Evolutionary conservation across 805 yeast species (phyloP).

Genomic region (Myxozyma neotropica): DNA sequence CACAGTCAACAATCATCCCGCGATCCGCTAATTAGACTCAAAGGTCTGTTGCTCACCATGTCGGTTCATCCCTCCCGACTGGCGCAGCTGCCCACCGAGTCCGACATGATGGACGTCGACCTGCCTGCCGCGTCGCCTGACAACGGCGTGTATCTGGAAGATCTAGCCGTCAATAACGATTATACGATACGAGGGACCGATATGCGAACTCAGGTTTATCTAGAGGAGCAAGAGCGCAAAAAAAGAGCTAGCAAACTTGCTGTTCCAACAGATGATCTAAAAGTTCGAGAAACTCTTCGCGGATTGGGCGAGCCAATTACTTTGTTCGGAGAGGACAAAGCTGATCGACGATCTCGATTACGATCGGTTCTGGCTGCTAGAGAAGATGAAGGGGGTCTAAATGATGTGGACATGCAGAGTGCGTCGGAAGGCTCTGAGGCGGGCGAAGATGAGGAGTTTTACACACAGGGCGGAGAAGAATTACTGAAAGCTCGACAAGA

Average conservation of each 20-base stretch:
- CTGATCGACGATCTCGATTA: conserved; percentile 63
- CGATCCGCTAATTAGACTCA: not conserved
- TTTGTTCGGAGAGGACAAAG: conserved; percentile 59
- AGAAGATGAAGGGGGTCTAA: conserved; percentile 32
- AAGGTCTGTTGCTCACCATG: conserved; percentile 1
- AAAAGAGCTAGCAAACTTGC: conserved; percentile 32
- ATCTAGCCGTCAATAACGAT: conserved; percentile 24
- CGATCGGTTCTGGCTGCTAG: conserved; percentile 46
- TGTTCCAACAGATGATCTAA: conserved; percentile 68
- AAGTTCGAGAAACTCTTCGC: conserved; percentile 56
- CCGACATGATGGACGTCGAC: conserved; percentile 20
- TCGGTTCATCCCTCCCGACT: conserved; percentile 27
- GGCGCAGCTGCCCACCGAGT: conserved; percentile 12
- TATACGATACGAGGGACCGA: conserved; percentile 20
- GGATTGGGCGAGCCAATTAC: conserved; percentile 60
- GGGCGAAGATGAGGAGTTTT: conserved; percentile 76
- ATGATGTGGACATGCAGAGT: conserved; percentile 20
- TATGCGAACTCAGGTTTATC: conserved; percentile 24
- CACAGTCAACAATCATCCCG: no score
- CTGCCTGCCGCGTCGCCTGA: conserved; percentile 15
- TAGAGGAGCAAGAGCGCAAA: conserved; percentile 25
- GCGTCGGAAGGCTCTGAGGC: conserved; percentile 45
- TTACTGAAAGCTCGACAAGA: conserved; percentile 55
- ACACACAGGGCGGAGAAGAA: conserved; percentile 71
- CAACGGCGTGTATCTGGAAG: conserved; percentile 26